phyloP scores from a whole-genome alignment of 73 alveolate species.

The Loxodes magnus region DNA sequence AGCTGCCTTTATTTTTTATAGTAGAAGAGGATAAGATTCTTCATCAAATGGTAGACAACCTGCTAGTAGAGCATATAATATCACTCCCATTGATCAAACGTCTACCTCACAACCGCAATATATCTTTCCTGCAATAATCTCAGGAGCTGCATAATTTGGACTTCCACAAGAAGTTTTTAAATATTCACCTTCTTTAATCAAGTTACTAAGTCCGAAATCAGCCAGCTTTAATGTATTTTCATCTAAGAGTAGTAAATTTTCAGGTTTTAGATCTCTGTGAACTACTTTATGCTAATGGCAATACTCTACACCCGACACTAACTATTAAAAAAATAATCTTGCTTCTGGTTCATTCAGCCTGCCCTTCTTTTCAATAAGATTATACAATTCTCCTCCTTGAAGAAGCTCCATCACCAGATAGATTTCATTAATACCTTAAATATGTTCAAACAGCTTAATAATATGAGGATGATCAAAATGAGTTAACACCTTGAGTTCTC shows the following conservation, averaged over 20 bases:
- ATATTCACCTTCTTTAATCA: conserved; percentile 65
- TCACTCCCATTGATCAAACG: conserved; percentile 75
- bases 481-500: conserved; percentile 26
- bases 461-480: conserved; percentile 56
- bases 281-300: conserved; percentile 24
- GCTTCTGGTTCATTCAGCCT: conserved; percentile 54
- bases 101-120: conserved; percentile 49
- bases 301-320: conserved; percentile 50
- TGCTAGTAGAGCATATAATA: conserved; percentile 80
- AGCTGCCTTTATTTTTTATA: conserved; percentile 50
- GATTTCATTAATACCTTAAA: conserved; percentile 44
- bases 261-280: conserved; percentile 46
- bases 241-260: conserved; percentile 19
- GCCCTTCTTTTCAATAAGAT: conserved; percentile 34
- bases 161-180: conserved; percentile 87
- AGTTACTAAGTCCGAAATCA: conserved; percentile 53
- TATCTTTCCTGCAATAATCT: conserved; percentile 63
- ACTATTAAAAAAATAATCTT: conserved; percentile 40
- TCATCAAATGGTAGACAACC: conserved; percentile 96
- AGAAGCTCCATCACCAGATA: conserved; percentile 68
- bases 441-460: conserved; percentile 62
- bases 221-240: conserved; percentile 30
- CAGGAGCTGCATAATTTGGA: conserved; percentile 92
- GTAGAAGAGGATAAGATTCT: conserved; percentile 51
- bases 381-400: conserved; percentile 71